Base-by-base conservation (phyloP, 1,284 basidiomycete species). In the Apiotrichum montevideense region DNA sequence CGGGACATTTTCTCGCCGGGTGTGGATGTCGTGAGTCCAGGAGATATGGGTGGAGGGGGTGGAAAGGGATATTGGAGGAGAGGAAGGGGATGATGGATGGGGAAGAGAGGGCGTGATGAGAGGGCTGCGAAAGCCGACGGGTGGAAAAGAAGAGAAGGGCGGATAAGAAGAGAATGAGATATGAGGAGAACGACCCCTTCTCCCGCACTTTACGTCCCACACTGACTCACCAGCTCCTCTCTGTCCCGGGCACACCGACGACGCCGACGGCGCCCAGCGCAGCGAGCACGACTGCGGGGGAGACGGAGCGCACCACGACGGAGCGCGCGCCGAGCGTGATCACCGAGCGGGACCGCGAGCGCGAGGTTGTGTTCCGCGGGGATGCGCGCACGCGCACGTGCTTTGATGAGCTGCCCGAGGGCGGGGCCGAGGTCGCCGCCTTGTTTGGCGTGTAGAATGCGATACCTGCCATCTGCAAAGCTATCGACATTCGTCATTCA, bases 301-400 rank as follows among this genome's bases (percentile, higher is more conserved):
- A 21, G 21, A 11, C 41, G 13, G 9, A 11, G 13, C 11, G 10
- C 43, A 21, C 7, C 43, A 11, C 21, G 43, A 29, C 43, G 15
- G 43, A 44, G 43, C 13, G 6, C 41, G 41, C 44, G 44, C 44
- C 44, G 29, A 21, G n/a, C 46, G 13, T 39, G 33, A 33, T 34
- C 53, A 7, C 35, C 15, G 34, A 35, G n/a, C 14, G 42, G 21
- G 21, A 21, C 21, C 40, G 14, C 37, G 14, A 14, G 41, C 39
- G 11, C 46, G 47, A 39, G 35, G 50, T 55, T 57, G 57, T 62
- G 13, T 70, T 68, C 59, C 55, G 66, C 34, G 49, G 61, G 4
- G 68, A 70, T 48, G 56, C 64, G 44, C 66, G 66, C 7, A 46
- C 68, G 35, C 48, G 46, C 47, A 64, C 63, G 4, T 62, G 57